Conservation (phyloP, 805 yeast genomes). For the Wickerhamiella alocasiicola region DNA sequence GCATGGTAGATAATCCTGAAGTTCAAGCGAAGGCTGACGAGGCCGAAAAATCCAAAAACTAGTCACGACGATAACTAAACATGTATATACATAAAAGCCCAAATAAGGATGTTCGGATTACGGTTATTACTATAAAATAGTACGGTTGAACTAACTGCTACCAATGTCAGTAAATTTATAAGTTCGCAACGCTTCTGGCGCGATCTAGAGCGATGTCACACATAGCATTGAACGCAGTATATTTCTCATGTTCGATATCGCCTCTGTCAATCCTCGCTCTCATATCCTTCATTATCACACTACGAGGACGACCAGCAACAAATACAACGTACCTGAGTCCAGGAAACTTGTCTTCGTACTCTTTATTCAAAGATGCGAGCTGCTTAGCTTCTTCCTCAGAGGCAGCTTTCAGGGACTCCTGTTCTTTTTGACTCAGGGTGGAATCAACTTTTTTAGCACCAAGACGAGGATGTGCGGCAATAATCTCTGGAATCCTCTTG, state of each 20-base stretch:
- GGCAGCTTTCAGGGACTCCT: slow-evolving; percentile 43
- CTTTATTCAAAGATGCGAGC: slow-evolving; percentile 42
- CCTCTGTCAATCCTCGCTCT: slow-evolving; percentile 40
- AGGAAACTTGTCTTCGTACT: slow-evolving; percentile 52
- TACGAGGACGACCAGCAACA: slow-evolving; percentile 70
- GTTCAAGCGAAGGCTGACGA: no score
- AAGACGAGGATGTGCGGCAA: slow-evolving; percentile 85
- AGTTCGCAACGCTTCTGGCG: slow-evolving; percentile 24
- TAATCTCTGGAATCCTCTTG: slow-evolving; percentile 32
- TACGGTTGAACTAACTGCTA: neutral
- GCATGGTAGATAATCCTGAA: slow-evolving; percentile 22
- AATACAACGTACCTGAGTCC: slow-evolving; percentile 78
- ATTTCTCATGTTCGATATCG: slow-evolving; percentile 44
- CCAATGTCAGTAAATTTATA: no score
- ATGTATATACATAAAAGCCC: neutral
- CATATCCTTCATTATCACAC: slow-evolving; percentile 54
- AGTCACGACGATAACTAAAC: neutral
- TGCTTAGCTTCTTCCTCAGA: slow-evolving; percentile 38
- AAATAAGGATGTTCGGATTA: neutral
- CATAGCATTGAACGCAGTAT: slow-evolving; percentile 72
- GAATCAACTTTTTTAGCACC: slow-evolving; percentile 50
- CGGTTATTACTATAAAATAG: neutral
- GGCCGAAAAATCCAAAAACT: neutral
- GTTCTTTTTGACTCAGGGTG: slow-evolving; percentile 56
- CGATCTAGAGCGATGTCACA: slow-evolving; percentile 83